phyloP scores from a whole-genome alignment of 805 yeast species.

The Hanseniaspora jakobsenii region DNA sequence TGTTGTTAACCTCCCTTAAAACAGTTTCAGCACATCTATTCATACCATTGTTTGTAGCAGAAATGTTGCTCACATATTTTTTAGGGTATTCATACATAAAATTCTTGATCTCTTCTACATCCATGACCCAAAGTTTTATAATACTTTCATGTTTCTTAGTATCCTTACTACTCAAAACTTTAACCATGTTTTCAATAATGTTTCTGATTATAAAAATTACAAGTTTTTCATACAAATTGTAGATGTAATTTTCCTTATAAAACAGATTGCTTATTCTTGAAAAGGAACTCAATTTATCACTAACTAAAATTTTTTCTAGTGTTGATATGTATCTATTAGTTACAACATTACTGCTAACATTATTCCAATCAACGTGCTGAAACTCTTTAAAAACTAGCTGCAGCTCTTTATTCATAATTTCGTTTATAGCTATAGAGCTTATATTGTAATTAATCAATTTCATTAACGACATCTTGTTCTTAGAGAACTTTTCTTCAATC shows the following conservation, averaged over 20 bases:
- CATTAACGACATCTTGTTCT: conserved; percentile 40
- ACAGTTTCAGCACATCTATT: conserved; percentile 11
- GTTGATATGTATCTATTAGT: conserved; percentile 57
- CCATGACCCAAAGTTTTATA: conserved; percentile 3
- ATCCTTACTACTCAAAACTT: conserved; percentile 41
- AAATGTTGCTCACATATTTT: conserved; percentile 1
- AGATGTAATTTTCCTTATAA: conserved; percentile 55
- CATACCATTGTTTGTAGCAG: conserved; percentile 11
- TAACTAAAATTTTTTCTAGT: conserved; percentile 37
- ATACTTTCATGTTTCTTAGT: conserved; percentile 5
- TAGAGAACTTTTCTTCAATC: conserved; percentile 41
- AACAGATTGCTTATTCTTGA: conserved; percentile 32
- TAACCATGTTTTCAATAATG: conserved; percentile 45
- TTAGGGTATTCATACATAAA: conserved; percentile 1
- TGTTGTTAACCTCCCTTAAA: background rate
- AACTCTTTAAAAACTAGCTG: conserved; percentile 76
- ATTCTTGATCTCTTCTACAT: conserved; percentile 1
- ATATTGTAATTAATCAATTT: conserved; percentile 7
- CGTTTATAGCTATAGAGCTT: conserved; percentile 37
- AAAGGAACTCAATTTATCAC: conserved; percentile 34
- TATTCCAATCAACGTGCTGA: conserved; percentile 62
- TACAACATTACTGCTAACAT: conserved; percentile 50
- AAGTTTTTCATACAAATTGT: conserved; percentile 64
- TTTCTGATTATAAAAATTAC: conserved; percentile 52
- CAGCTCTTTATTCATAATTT: conserved; percentile 45